phyloP scores from a whole-genome alignment of 495 filamentous ascomycete genomes.

The Hypoxylon fuscum region DNA sequence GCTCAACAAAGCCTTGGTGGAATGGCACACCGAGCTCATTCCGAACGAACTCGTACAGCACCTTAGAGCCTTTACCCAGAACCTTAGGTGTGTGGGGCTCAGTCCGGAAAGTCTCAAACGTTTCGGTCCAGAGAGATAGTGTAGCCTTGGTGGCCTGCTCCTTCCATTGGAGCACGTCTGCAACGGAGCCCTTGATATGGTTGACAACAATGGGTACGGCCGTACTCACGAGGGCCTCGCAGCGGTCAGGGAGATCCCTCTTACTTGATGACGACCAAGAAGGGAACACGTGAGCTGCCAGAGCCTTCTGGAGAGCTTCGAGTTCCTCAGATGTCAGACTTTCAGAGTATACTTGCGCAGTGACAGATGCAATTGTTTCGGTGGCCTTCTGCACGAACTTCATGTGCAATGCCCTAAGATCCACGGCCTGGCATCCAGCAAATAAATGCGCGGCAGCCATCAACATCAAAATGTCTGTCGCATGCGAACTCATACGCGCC shows the following conservation, averaged over 20 bases:
- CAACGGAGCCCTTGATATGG: conserved; percentile 10
- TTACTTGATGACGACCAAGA: conserved; percentile 28
- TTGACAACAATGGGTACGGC: conserved; percentile 33
- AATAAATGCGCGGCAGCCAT: conserved; percentile 63
- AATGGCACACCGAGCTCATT: conserved; percentile 53
- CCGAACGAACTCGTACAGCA: conserved; percentile 56
- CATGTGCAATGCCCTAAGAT: conserved; percentile 48
- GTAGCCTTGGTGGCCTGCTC: conserved; percentile 15
- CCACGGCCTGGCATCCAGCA: conserved; percentile 59
- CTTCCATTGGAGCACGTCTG: conserved; percentile 28
- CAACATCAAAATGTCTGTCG: conserved; percentile 62
- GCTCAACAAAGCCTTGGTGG: conserved; percentile 54
- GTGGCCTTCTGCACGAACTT: conserved; percentile 26
- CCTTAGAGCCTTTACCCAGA: conserved; percentile 41
- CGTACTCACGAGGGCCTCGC: conserved; percentile 28
- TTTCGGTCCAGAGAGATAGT: conserved; percentile 25
- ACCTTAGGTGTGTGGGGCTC: conserved; percentile 17
- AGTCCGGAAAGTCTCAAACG: conserved; percentile 16
- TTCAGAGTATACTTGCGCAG: conserved; percentile 5
- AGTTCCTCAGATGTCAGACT: conserved; percentile 4
- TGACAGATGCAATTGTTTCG: conserved; percentile 23
- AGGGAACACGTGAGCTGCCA: conserved; percentile 19
- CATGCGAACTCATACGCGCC: conserved; percentile 63
- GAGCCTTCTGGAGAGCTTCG: conserved; percentile 22
- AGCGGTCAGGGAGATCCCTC: conserved; percentile 33